phyloP scores from a whole-genome alignment of 371 early-diverging fungal genomes.

The Mucor mucedo region DNA sequence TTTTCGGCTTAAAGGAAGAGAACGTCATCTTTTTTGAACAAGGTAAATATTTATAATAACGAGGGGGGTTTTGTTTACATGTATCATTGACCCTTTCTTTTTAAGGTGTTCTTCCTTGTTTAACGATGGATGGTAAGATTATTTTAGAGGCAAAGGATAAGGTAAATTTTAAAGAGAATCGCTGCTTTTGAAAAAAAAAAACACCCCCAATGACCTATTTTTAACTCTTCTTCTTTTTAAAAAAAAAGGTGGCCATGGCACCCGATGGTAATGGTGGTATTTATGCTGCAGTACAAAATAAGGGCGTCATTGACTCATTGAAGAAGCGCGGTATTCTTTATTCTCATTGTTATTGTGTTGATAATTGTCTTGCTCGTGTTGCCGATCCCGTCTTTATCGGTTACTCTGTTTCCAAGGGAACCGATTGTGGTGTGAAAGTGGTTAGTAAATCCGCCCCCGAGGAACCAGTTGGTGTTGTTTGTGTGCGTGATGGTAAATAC shows the following conservation, averaged over 20 bases:
- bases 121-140: constrained; percentile 84
- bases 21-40: constrained; percentile 92
- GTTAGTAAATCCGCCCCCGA: constrained; percentile 84
- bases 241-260: constrained; percentile 67
- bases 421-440: constrained; percentile 89
- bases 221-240: constrained; percentile 4
- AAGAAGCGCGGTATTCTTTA: constrained; percentile 64
- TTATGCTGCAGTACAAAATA: constrained; percentile 69
- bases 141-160: constrained; percentile 81
- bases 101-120: constrained; percentile 81
- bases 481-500: constrained; percentile 79
- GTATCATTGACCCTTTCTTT: constrained; percentile 5
- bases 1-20: constrained; percentile 80
- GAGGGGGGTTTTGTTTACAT: constrained; percentile 7
- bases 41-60: constrained; percentile 47
- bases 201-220: not conserved
- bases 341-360: constrained; percentile 93
- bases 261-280: constrained; percentile 87
- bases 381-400: constrained; percentile 95
- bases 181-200: not conserved
- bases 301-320: constrained; percentile 66
- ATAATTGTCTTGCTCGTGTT: constrained; percentile 93
- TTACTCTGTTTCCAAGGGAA: constrained; percentile 58
- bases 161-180: constrained; percentile 39
- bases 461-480: constrained; percentile 96